A percentile compares a stretch with the other conserved stretches of the same genome.
phyloP scores from a whole-genome alignment of 2,329 filamentous ascomycete genomes.

The Blastomyces percursus region DNA sequence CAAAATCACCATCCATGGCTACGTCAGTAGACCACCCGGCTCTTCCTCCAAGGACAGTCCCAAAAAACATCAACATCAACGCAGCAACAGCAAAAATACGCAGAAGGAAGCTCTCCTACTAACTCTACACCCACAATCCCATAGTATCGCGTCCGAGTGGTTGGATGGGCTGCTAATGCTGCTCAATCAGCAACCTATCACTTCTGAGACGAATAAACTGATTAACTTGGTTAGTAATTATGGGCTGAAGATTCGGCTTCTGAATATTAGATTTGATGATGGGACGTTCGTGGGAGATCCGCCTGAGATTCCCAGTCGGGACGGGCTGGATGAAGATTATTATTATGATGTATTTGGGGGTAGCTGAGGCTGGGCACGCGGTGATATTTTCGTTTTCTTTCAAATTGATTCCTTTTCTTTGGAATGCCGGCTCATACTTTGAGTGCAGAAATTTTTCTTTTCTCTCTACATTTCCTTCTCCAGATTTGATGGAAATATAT shows the following conservation, averaged over 20 bases:
- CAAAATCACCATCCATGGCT: conserved; percentile 86
- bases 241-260: conserved; percentile 77
- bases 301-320: conserved; percentile 66
- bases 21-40: conserved; percentile 30
- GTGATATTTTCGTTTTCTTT: conserved; percentile 11
- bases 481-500: background rate
- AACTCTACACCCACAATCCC: conserved; percentile 68
- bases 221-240: conserved; percentile 79
- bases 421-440: background rate
- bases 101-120: conserved; percentile 62
- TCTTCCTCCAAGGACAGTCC: conserved; percentile 28
- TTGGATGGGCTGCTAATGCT: conserved; percentile 91
- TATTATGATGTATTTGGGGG: conserved; percentile 65
- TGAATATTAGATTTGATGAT: conserved; percentile 86
- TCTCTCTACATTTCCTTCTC: too few relatives aligned
- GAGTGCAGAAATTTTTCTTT: background rate
- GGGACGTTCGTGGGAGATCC: conserved; percentile 56
- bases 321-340: conserved; percentile 84
- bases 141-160: conserved; percentile 88
- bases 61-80: conserved; percentile 22
- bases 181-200: conserved; percentile 88
- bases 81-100: conserved; percentile 20
- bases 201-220: conserved; percentile 86
- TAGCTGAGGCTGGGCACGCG: background rate
- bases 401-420: background rate